These are phyloP conservation scores for Abelmoschus esculentus DNA, from an alignment of 345 rosid species.

Conservation along the genomic window DNA sequence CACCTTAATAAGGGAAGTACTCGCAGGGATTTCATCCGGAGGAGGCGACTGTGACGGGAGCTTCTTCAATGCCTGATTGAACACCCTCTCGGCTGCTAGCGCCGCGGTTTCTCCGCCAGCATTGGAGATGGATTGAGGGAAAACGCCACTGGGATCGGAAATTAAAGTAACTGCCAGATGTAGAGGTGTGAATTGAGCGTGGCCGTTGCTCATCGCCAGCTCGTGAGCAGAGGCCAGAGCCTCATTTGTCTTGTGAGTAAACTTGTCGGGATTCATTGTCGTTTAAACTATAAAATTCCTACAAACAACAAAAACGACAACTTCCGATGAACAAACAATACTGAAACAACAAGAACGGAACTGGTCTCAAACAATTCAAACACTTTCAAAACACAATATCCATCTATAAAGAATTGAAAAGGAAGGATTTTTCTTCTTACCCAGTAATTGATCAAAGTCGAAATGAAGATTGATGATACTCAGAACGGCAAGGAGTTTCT, in stretches of 20 bases:
- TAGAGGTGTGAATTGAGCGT: constrained; percentile 79
- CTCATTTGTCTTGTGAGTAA: constrained; percentile 92
- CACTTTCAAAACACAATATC: too few species aligned
- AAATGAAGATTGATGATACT: too few species aligned
- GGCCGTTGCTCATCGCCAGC: constrained; percentile 52
- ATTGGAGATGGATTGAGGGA: constrained; percentile 50
- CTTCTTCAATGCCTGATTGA: constrained; percentile 64
- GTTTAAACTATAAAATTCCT: too few species aligned
- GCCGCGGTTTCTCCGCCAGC: constrained; percentile 55
- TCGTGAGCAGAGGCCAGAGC: constrained; percentile 61
- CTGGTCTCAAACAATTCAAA: too few species aligned
- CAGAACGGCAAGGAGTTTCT: too few species aligned
- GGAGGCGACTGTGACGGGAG: constrained; percentile 81
- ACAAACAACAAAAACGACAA: too few species aligned
- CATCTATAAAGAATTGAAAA: too few species aligned
- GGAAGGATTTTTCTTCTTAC: too few species aligned
- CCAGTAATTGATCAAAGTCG: too few species aligned
- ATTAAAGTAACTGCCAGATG: constrained; percentile 66
- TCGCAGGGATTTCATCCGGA: constrained; percentile 69
- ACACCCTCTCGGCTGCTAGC: constrained; percentile 54
- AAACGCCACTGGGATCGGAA: constrained; percentile 61
- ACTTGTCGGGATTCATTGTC: constrained; percentile 73
- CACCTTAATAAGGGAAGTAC: constrained; percentile 60
- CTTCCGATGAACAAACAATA: too few species aligned
- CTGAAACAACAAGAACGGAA: too few species aligned